Evolutionary conservation across 2,329 filamentous ascomycete genomes (phyloP), one percentile per base, ranked within the genome.

Genomic region (Onygenales sp.): DNA sequence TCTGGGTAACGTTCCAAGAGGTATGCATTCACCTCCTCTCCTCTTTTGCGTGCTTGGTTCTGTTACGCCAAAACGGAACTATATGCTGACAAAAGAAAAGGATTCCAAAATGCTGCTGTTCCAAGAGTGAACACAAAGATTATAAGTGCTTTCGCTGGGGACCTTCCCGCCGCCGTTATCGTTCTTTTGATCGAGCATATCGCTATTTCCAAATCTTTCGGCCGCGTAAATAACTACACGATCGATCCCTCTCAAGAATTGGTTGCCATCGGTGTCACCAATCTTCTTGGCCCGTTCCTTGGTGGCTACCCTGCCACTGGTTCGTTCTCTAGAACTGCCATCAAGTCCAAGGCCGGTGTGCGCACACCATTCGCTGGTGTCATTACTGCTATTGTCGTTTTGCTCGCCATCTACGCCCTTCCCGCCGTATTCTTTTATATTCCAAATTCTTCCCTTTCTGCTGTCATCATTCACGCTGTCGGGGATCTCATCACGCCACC

Each of bases 171-270:
- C 7, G 85, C 87, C 0, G 84, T 96, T 51, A 95, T 97, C 59
- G 91, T 98, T n/a, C 78, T 97, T 54, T 78, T 97, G 38, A 94
- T 97, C 57, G 93, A 97, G 71, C 92, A 97, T 67, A 95, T 97
- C 62, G 90, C 92, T 47, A 96, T 97, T 58, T 89, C 91, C 14
- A 98, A 97, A 69, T 96, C 92, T 0, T 97, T 98, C 61, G 93
- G 93, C 8, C 82, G 92, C 55, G 82, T 96, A 62, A 97, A 96
- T 75, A 95, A 95, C 73, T 98, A 98, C 71, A 85, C 83, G 13
- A 96, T 98, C 66, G 85, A 96, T 61, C 91, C 93, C 0, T 96
- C 92, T 0, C 92, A 98, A 68, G 92, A 98, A 68, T 81, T 98
- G 72, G 88, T 98, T 46, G 92, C 89, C 21, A 95, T 97, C 59